phyloP scores from a whole-genome alignment of 208 protist species.

The Crithidia fasciculata region DNA sequence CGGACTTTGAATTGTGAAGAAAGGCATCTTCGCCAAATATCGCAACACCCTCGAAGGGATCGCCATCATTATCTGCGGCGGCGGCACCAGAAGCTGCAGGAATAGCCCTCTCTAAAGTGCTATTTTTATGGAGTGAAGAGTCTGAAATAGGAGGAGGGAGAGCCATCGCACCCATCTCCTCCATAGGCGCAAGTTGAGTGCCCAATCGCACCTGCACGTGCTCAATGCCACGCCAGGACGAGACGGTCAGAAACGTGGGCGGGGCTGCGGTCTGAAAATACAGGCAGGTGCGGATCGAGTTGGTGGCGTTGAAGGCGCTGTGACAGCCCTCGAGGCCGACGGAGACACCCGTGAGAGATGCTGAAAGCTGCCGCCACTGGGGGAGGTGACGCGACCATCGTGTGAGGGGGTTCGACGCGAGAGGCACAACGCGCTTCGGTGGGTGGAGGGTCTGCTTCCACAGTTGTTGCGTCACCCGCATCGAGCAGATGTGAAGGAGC shows the following conservation, averaged over 20 bases:
- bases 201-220: constrained; percentile 42
- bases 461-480: background rate
- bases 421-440: constrained; percentile 38
- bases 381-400: constrained; percentile 69
- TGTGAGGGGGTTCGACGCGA: constrained; percentile 63
- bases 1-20: constrained; percentile 21
- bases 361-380: constrained; percentile 31
- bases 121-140: no score
- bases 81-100: no score
- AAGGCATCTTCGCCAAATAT: constrained; percentile 46
- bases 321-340: constrained; percentile 85
- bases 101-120: no score
- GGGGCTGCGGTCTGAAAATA: constrained; percentile 72
- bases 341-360: constrained; percentile 16
- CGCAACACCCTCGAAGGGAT: constrained; percentile 29
- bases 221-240: constrained; percentile 54
- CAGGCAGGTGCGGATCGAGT: constrained; percentile 79
- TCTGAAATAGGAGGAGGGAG: no score
- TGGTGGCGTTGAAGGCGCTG: constrained; percentile 88
- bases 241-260: constrained; percentile 65
- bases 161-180: no score
- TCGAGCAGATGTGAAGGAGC: background rate
- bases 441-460: constrained; percentile 59
- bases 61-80: background rate
- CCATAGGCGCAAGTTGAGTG: no score